Evolutionary conservation across 2,329 filamentous ascomycete genomes (phyloP).

Genomic region (Trichoderma harzianum): DNA sequence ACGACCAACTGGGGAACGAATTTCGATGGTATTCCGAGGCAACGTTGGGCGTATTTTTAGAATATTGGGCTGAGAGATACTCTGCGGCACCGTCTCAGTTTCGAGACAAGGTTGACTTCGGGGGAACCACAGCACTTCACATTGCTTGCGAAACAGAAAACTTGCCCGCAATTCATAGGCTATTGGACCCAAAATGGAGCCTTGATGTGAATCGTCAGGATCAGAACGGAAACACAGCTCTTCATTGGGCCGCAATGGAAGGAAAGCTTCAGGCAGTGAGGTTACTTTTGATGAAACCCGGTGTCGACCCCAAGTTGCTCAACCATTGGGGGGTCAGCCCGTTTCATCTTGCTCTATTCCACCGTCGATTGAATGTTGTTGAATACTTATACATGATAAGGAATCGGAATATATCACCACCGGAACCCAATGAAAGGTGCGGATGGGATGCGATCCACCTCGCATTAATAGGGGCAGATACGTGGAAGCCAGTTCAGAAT

Average conservation of each 20-base stretch:
- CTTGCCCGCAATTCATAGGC: not conserved
- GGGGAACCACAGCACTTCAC: not conserved
- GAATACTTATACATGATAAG: too few species aligned
- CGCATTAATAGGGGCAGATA: rapidly evolving
- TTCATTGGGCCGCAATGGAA: not conserved
- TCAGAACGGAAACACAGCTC: not conserved
- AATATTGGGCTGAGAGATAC: not conserved
- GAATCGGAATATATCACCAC: not conserved
- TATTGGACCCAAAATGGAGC: not conserved
- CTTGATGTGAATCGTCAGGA: not conserved
- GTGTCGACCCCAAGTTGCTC: rapidly evolving
- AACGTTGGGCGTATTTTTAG: not conserved
- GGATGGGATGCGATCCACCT: not conserved
- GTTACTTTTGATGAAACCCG: not conserved
- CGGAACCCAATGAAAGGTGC: not conserved
- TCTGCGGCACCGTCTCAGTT: not conserved
- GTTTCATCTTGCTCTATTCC: not conserved
- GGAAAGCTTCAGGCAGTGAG: not conserved
- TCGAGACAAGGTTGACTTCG: not conserved
- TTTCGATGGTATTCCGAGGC: not conserved
- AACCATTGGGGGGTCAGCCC: not conserved
- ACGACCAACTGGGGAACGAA: too few species aligned
- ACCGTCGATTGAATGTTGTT: too few species aligned
- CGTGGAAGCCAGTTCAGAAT: not conserved
- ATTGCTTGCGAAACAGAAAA: not conserved